phyloP scores from a whole-genome alignment of 2,329 filamentous ascomycete species.

The Nemania sp. region DNA sequence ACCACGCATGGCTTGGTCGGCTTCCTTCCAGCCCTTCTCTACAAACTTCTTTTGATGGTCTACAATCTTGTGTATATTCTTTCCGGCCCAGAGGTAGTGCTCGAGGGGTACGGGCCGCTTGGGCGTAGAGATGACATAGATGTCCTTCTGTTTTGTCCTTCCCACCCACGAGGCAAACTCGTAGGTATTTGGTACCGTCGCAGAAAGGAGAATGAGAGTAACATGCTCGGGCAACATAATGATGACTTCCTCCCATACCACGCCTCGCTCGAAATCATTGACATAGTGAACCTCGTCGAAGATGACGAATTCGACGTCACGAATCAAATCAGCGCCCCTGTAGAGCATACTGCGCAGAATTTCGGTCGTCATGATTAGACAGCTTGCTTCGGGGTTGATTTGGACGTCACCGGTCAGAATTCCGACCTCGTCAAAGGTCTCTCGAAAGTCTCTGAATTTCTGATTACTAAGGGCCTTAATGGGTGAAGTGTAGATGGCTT shows the following conservation, averaged over 20 bases:
- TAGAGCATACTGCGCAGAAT: slow-evolving; percentile 99
- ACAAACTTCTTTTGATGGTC: slow-evolving; percentile 91
- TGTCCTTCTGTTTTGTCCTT: slow-evolving; percentile 97
- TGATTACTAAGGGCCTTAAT: slow-evolving; percentile 99
- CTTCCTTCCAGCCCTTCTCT: slow-evolving; percentile 94
- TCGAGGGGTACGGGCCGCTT: slow-evolving; percentile 95
- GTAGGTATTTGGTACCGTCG: slow-evolving; percentile 96
- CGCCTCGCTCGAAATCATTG: slow-evolving; percentile 93
- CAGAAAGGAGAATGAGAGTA: slow-evolving; percentile 92
- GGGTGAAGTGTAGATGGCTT: slow-evolving; percentile 98
- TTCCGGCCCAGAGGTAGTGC: slow-evolving; percentile 95
- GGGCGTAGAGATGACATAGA: slow-evolving; percentile 97
- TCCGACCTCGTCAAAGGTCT: slow-evolving; percentile 92
- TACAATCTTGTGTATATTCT: slow-evolving; percentile 93
- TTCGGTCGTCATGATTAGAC: slow-evolving; percentile 99
- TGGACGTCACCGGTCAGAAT: slow-evolving; percentile 98
- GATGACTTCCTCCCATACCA: slow-evolving; percentile 99
- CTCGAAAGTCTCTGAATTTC: slow-evolving; percentile 95
- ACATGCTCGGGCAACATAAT: slow-evolving; percentile 99
- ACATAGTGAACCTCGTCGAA: slow-evolving; percentile 99
- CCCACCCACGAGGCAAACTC: slow-evolving; percentile 99
- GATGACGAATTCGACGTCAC: slow-evolving; percentile 98
- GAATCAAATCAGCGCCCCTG: slow-evolving; percentile 91
- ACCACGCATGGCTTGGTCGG: slow-evolving; percentile 83
- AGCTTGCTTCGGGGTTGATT: slow-evolving; percentile 96